These are phyloP conservation scores for Termitomyces sp. DNA, from an alignment of 768 basidiomycete species.

Conservation along the genomic window DNA sequence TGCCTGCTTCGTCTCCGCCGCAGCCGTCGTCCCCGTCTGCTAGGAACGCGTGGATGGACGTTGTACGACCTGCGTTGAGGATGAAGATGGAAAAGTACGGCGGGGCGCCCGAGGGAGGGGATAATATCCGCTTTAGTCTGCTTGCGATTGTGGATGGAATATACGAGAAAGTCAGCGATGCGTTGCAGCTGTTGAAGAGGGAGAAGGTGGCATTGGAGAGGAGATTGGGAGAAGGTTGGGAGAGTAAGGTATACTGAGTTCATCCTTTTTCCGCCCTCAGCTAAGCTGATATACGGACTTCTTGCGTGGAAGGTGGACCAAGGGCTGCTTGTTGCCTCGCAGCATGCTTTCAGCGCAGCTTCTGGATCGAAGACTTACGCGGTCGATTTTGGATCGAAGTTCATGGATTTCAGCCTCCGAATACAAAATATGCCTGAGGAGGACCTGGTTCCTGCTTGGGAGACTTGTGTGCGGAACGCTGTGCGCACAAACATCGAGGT, in stretches of 20 bases:
- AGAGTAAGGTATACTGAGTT: slow-evolving; percentile 23
- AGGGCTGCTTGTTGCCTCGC: slow-evolving; percentile 23
- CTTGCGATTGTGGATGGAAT: slow-evolving; percentile 54
- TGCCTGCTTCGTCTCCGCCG: slow-evolving; percentile 6
- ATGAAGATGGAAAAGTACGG: slow-evolving; percentile 60
- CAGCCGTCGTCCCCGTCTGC: not conserved
- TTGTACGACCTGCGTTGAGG: slow-evolving; percentile 54
- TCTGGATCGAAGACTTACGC: slow-evolving; percentile 30
- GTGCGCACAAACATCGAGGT: slow-evolving; percentile 33
- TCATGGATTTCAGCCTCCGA: slow-evolving; percentile 35
- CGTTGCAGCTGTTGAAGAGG: slow-evolving; percentile 46
- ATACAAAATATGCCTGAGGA: slow-evolving; percentile 39
- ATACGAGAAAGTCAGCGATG: slow-evolving; percentile 45
- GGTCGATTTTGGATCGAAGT: slow-evolving; percentile 38
- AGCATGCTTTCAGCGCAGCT: slow-evolving; percentile 24
- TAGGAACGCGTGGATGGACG: slow-evolving; percentile 49
- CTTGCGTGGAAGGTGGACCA: slow-evolving; percentile 32
- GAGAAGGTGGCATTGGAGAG: slow-evolving; percentile 42
- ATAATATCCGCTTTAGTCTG: slow-evolving; percentile 54
- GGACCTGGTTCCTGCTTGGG: slow-evolving; percentile 39
- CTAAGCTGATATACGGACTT: not conserved
- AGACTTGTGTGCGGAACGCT: slow-evolving; percentile 37
- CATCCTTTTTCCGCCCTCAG: not conserved
- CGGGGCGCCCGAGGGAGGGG: slow-evolving; percentile 34
- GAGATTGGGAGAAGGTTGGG: slow-evolving; percentile 33